phyloP scores from a whole-genome alignment of 345 rosid genomes.

The Camelina neglecta region DNA sequence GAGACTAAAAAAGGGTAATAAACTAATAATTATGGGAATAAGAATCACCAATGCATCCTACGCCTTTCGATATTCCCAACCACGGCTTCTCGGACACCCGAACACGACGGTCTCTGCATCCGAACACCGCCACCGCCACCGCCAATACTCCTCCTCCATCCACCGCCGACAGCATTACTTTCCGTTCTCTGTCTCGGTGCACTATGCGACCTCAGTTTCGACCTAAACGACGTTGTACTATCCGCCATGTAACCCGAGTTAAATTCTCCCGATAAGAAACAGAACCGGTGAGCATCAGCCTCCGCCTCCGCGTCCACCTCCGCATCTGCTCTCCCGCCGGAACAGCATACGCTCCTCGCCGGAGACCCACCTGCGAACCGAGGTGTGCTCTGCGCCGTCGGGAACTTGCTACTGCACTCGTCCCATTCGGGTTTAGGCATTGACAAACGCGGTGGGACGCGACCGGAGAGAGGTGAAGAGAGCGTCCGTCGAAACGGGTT shows the following conservation, averaged over 20 bases:
- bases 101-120: conserved; percentile 41
- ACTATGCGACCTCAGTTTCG: conserved; percentile 76
- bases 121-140: conserved; percentile 10
- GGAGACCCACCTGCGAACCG: conserved; percentile 54
- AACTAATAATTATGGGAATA: not conserved
- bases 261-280: conserved; percentile 52
- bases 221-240: conserved; percentile 60
- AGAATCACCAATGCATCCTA: conserved; percentile 28
- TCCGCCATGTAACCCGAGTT: conserved; percentile 57
- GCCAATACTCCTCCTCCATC: conserved; percentile 28
- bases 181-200: conserved; percentile 92
- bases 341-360: conserved; percentile 54
- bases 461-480: conserved; percentile 45
- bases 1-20: too few species aligned
- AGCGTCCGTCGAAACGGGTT: conserved; percentile 50
- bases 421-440: conserved; percentile 47
- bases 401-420: conserved; percentile 63
- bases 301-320: conserved; percentile 19
- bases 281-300: conserved; percentile 29
- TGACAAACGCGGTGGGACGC: conserved; percentile 44
- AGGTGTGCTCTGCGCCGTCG: conserved; percentile 79
- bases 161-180: not conserved
- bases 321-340: conserved; percentile 7
- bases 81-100: conserved; percentile 37
- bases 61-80: conserved; percentile 41